phyloP scores from a whole-genome alignment of 176 grass and related monocot species.

The Carex cristatella region DNA sequence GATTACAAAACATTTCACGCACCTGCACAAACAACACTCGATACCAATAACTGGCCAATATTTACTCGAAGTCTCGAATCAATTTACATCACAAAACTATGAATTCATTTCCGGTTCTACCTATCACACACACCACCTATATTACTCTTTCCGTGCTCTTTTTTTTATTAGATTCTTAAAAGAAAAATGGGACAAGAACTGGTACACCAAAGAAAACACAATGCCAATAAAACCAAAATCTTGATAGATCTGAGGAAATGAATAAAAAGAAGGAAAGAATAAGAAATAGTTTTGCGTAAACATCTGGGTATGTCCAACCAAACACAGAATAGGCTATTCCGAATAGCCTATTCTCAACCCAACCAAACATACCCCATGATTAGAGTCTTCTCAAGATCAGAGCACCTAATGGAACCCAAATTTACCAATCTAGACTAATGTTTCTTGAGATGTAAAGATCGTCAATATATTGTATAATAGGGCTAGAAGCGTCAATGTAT shows the following conservation, averaged over 20 bases:
- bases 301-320: neutral
- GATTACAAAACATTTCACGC: neutral
- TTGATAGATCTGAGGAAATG: neutral
- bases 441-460: conserved; percentile 85
- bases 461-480: conserved; percentile 87
- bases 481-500: conserved; percentile 79
- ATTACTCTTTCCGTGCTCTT: conserved; percentile 1
- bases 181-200: neutral
- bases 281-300: neutral
- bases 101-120: neutral
- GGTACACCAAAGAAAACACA: conserved; percentile 11
- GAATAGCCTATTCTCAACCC: too few species aligned
- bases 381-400: neutral
- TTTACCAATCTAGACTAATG: conserved; percentile 92
- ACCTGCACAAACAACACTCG: neutral
- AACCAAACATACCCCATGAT: neutral
- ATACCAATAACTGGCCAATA: neutral
- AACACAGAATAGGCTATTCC: too few species aligned
- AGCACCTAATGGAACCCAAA: neutral
- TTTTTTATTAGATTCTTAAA: neutral
- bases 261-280: conserved; percentile 22
- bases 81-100: conserved; percentile 6
- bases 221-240: neutral
- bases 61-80: neutral
- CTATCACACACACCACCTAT: neutral